Conservation (phyloP, 2,329 filamentous ascomycete species). For the Monosporascus sp. region DNA sequence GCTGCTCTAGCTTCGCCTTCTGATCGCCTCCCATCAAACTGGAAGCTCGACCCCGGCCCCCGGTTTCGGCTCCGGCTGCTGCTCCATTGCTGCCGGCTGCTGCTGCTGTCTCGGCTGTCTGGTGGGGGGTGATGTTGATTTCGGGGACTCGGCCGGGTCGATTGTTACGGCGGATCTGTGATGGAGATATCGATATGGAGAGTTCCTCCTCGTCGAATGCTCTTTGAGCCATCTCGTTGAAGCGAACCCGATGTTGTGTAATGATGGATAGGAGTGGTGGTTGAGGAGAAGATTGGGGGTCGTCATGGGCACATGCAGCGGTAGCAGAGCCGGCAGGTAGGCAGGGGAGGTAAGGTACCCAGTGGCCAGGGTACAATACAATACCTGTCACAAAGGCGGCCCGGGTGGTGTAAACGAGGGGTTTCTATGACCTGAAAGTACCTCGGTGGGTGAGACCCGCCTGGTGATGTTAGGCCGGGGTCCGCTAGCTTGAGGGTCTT, state of each 20-base stretch:
- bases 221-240: slow-evolving; percentile 42
- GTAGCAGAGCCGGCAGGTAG: too few species aligned
- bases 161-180: slow-evolving; percentile 54
- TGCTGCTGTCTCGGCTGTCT: slow-evolving; percentile 25
- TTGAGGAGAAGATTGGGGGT: slow-evolving; percentile 10
- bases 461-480: too few species aligned
- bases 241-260: too few species aligned
- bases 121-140: slow-evolving; percentile 29
- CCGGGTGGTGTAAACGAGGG: too few species aligned
- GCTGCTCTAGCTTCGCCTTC: slow-evolving; percentile 65
- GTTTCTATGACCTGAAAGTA: too few species aligned
- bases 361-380: too few species aligned
- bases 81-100: slow-evolving; percentile 23
- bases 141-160: slow-evolving; percentile 29
- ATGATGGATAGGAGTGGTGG: slow-evolving; percentile 11
- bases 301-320: slow-evolving; percentile 9
- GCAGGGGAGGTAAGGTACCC: too few species aligned
- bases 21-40: slow-evolving; percentile 31
- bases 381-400: too few species aligned
- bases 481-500: too few species aligned
- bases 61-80: slow-evolving; percentile 12
- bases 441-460: too few species aligned
- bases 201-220: slow-evolving; percentile 78
- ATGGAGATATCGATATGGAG: slow-evolving; percentile 67
- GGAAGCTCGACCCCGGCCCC: slow-evolving; percentile 8